phyloP scores from a whole-genome alignment of 2,329 filamentous ascomycete species.

The Pseudogymnoascus sp. region DNA sequence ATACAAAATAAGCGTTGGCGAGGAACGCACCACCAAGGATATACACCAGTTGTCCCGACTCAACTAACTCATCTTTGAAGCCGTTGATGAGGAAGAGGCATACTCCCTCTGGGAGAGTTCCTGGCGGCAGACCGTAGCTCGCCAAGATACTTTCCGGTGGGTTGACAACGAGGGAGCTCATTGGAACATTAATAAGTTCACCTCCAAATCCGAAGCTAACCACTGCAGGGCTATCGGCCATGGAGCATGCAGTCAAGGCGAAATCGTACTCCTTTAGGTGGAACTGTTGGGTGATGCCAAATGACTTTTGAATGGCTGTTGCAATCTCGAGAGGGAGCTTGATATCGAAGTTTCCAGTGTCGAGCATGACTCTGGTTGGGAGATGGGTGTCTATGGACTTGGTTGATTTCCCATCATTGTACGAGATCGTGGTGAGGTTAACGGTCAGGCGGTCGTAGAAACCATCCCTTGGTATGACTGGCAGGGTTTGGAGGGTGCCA shows the following conservation, averaged over 20 bases:
- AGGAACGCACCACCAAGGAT: conserved; percentile 47
- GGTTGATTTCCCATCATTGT: conserved; percentile 30
- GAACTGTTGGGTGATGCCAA: conserved; percentile 40
- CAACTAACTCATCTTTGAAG: neutral
- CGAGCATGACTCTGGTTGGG: conserved; percentile 50
- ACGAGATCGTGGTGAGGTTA: conserved; percentile 53
- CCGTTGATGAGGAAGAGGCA: neutral
- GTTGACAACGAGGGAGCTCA: conserved; percentile 49
- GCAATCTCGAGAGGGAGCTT: conserved; percentile 53
- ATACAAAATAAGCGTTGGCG: conserved; percentile 49
- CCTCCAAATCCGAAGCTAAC: conserved; percentile 48
- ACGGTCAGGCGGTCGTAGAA: conserved; percentile 56
- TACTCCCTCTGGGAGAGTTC: neutral
- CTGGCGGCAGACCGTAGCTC: neutral
- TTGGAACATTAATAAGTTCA: conserved; percentile 44
- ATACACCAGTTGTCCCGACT: neutral
- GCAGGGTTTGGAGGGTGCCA: conserved; percentile 56
- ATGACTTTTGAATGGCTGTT: conserved; percentile 44
- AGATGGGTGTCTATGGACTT: conserved; percentile 42
- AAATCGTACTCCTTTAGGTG: conserved; percentile 37
- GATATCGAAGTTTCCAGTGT: conserved; percentile 60
- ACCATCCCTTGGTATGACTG: conserved; percentile 47
- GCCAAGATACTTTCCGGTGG: neutral
- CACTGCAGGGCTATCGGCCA: conserved; percentile 33
- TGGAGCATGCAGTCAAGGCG: conserved; percentile 52